These are phyloP conservation scores for Kluyveromyces nonfermentans DNA, from an alignment of 805 yeast genomes.

Conservation along the genomic window DNA sequence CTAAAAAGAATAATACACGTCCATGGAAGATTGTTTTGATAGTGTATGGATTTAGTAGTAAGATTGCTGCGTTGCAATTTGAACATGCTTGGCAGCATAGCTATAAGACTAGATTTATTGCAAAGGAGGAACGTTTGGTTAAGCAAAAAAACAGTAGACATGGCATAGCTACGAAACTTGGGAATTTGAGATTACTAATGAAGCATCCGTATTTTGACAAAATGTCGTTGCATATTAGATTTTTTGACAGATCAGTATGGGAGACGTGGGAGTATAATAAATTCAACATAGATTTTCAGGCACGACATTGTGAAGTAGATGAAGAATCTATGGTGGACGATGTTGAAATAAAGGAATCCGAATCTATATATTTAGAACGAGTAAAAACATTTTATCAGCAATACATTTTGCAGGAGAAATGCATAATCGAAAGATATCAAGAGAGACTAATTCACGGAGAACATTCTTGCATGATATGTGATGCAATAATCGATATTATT, in stretches of 20 bases:
- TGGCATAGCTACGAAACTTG: conserved; percentile 39
- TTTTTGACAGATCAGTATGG: conserved; percentile 31
- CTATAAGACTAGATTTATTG: conserved; percentile 53
- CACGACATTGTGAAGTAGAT: not conserved
- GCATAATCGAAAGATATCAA: conserved; percentile 10
- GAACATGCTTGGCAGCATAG: conserved; percentile 84
- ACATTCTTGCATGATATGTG: conserved; percentile 29
- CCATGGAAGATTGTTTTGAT: conserved; percentile 67
- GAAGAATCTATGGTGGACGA: conserved; percentile 6
- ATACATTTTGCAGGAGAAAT: conserved; percentile 9
- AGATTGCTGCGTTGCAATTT: conserved; percentile 62
- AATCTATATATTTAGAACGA: conserved; percentile 14
- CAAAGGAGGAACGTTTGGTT: conserved; percentile 31
- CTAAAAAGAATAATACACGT: conserved; percentile 45
- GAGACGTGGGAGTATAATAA: conserved; percentile 20
- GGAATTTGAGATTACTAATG: conserved; percentile 37
- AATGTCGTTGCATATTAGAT: conserved; percentile 37
- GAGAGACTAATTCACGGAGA: conserved; percentile 17
- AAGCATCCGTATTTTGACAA: conserved; percentile 34
- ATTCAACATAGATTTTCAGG: conserved; percentile 7
- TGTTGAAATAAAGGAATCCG: not conserved
- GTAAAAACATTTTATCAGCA: conserved; percentile 22
- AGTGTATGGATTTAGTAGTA: conserved; percentile 66
- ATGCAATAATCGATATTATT: conserved; percentile 28
- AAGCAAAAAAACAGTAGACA: conserved; percentile 31